Evolutionary conservation across 1,284 basidiomycete genomes (phyloP).

Genomic region (Volvariella volvacea): DNA sequence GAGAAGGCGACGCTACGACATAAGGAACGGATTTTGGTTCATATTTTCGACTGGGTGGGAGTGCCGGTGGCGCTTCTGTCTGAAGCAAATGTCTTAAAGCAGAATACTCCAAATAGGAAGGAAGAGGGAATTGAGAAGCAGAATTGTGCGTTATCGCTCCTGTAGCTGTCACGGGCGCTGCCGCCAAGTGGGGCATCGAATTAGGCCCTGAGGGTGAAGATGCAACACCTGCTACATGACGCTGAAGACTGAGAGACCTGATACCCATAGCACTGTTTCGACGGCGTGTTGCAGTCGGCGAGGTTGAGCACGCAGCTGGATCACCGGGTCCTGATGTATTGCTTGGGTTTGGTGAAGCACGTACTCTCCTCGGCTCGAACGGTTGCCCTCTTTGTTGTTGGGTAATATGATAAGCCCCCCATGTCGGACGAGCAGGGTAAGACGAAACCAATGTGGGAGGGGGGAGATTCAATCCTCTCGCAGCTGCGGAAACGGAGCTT

Average conservation of each 20-base stretch:
- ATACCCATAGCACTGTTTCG: slow-evolving; percentile 31
- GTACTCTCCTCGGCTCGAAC: slow-evolving; percentile 63
- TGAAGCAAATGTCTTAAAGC: slow-evolving; percentile 62
- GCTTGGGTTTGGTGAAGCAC: slow-evolving; percentile 35
- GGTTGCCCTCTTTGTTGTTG: slow-evolving; percentile 11
- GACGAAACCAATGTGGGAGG: too few species aligned
- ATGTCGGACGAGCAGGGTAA: too few species aligned
- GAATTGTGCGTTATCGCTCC: neutral
- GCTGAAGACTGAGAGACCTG: slow-evolving; percentile 19
- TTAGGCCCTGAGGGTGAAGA: slow-evolving; percentile 11
- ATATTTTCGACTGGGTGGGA: slow-evolving; percentile 31
- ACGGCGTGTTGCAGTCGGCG: slow-evolving; percentile 39
- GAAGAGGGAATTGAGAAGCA: slow-evolving; percentile 45
- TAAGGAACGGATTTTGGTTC: slow-evolving; percentile 19
- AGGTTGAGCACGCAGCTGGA: slow-evolving; percentile 14
- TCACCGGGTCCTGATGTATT: slow-evolving; percentile 29
- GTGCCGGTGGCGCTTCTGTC: slow-evolving; percentile 44
- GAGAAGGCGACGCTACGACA: slow-evolving; percentile 21
- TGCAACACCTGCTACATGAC: slow-evolving; percentile 16
- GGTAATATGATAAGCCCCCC: neutral
- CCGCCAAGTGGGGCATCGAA: slow-evolving; percentile 3
- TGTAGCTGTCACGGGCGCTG: slow-evolving; percentile 14
- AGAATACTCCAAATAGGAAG: slow-evolving; percentile 70
- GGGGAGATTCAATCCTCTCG: too few species aligned
- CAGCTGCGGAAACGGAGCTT: too few species aligned